Evolutionary conservation across 805 yeast species (phyloP).

Genomic region (Martiniozyma abietophila): DNA sequence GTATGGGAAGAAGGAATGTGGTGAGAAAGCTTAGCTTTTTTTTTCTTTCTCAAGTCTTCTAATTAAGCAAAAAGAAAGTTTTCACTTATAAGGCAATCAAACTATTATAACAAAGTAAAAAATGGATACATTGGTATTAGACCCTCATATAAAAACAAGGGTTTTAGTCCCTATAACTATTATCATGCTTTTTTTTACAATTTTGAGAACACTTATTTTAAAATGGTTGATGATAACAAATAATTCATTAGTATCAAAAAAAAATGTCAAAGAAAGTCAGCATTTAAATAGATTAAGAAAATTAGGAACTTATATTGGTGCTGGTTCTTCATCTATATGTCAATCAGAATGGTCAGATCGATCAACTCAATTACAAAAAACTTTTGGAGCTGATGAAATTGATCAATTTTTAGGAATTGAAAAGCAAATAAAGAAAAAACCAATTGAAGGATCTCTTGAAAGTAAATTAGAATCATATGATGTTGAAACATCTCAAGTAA

Average conservation of each 20-base stretch:
- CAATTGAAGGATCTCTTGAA: slow-evolving; percentile 5
- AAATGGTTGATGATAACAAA: slow-evolving; percentile 41
- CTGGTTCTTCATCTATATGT: slow-evolving; percentile 4
- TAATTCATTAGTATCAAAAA: slow-evolving; percentile 40
- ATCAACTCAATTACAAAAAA: slow-evolving; percentile 2
- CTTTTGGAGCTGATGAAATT: slow-evolving; percentile 4
- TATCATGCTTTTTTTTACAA: slow-evolving; percentile 83
- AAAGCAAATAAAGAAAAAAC: slow-evolving; percentile 5
- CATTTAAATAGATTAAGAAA: slow-evolving; percentile 39
- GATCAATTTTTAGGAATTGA: slow-evolving; percentile 1
- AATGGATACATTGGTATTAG: slow-evolving; percentile 34
- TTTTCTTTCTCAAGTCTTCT: too few species aligned
- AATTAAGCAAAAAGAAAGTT: too few species aligned
- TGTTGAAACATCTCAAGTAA: slow-evolving; percentile 32
- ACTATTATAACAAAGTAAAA: not conserved
- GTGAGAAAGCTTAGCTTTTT: too few species aligned
- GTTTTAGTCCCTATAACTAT: slow-evolving; percentile 82
- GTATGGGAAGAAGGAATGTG: too few species aligned
- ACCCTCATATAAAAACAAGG: slow-evolving; percentile 81
- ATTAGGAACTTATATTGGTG: slow-evolving; percentile 1
- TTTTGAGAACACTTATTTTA: slow-evolving; percentile 63
- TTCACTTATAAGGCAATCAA: too few species aligned
- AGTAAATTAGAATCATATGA: slow-evolving; percentile 30
- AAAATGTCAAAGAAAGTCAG: slow-evolving; percentile 52
- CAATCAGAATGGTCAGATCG: slow-evolving; percentile 11